Base-by-base conservation (phyloP, 129 eudicot genomes). In the Flaveria robusta region DNA sequence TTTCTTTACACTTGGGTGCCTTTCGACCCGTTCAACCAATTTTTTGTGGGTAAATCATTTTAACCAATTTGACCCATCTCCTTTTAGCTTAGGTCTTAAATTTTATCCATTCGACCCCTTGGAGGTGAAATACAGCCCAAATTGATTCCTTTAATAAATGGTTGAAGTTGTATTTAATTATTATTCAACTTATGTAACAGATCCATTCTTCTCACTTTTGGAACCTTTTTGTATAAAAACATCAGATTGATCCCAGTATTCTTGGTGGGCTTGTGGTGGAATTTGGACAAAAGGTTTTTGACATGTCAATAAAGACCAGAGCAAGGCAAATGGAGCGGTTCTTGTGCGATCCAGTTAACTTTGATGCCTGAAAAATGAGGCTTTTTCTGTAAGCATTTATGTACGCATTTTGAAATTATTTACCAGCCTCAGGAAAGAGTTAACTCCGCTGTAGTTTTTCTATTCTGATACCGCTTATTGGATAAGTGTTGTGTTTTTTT, bases 201-300 rank as follows among this genome's bases (percentile, higher is more conserved):
- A 31, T 45, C 2, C 26, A 51, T 65, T 50, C 24, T 39, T 52
- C 64, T 37, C 79, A 60, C 67, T 26, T 12, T 13, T 81, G 16
- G 71, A 37, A 23, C 50, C 66, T 52, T 27, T 54, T 39, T 20
- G 29, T 52, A 18, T 51, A 12, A 39, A 66, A 26, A 24, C 19
- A 41, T 41, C 90, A 92, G 98, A 84, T 92, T 75, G 98, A 90
- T 86, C 87, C 86, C 9, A 90, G 87, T 64, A 92, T 92, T 75
- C 92, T 92, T 58, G 98, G 98, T 72, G 98, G 98, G 60, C 81
- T 92, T 71, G 90, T 92, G 87, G 93, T 92, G 81, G 96, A 92
- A 80, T 92, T 88, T 16, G 82, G 87, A 37, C 90, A 86, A 54
- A 92, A 92, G 75, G 96, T 92, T 15, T 88, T 89, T 72, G 98